Evolutionary conservation across 1,139 yeast species (phyloP).

Genomic region (Meyerozyma athensensis): DNA sequence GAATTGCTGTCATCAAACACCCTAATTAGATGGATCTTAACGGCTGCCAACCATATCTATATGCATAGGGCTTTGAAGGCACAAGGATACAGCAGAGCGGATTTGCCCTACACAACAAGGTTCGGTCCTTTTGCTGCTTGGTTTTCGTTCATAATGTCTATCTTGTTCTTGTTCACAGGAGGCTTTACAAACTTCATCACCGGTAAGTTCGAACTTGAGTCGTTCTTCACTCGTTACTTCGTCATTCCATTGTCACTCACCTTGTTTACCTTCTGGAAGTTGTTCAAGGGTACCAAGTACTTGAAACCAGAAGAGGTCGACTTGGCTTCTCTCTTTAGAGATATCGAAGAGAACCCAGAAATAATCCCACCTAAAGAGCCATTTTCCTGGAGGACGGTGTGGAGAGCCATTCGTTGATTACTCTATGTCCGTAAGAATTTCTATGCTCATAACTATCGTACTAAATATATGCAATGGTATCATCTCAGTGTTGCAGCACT

Average conservation of each 20-base stretch:
- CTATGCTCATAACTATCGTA: too few species aligned
- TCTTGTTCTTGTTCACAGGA: conserved; percentile 32
- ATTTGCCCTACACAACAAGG: conserved; percentile 29
- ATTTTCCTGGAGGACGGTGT: too few species aligned
- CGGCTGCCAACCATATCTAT: conserved; percentile 27
- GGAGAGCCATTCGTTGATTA: too few species aligned
- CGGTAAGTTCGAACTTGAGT: conserved; percentile 29
- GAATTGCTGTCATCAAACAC: too few species aligned
- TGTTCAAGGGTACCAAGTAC: conserved; percentile 22
- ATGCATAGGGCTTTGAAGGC: conserved; percentile 30
- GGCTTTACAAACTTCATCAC: conserved; percentile 35
- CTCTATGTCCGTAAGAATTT: too few species aligned
- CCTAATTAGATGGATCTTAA: too few species aligned
- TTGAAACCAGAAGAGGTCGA: conserved; percentile 28
- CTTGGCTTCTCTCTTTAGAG: conserved; percentile 22
- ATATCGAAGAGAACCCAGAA: conserved; percentile 35
- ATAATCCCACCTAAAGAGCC: background rate
- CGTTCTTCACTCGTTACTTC: conserved; percentile 34
- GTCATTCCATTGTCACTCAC: conserved; percentile 27
- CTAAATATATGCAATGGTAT: too few species aligned
- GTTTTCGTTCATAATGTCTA: conserved; percentile 30
- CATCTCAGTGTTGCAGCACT: too few species aligned
- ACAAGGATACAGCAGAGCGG: conserved; percentile 32
- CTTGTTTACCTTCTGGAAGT: conserved; percentile 26
- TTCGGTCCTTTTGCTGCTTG: conserved; percentile 28